Evolutionary conservation across 306 rosid genomes (phyloP), one percentile per base, ranked within the genome.

Genomic region (Trifolium pratense): DNA sequence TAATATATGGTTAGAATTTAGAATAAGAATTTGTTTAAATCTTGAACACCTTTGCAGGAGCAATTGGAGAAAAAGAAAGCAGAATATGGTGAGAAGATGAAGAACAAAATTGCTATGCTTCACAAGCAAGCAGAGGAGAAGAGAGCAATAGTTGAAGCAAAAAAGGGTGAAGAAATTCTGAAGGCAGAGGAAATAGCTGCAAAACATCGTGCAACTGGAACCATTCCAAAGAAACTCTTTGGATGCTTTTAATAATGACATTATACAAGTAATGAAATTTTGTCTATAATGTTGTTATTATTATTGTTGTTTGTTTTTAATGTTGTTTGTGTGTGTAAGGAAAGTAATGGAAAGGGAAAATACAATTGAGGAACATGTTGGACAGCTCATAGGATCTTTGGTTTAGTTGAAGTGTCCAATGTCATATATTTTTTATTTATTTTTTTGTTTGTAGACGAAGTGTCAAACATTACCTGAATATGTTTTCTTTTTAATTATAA

Each of bases 111-210:
- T 0, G 97, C 86, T 8, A 6, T 74, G 1, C 25, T 95, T 79
- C 99, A 92, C 84, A 92, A 87, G 78, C 79, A 86, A 80, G 99
- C 97, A 58, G 99, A 91, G 53, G 99, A 95, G 53, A 89, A 88
- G 72, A 87, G 89, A 84, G 99, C 97, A 29, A 48, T 60, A 55
- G 86, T 86, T 66, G 87, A 85, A 81, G 97, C 99, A 26, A 67
- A 79, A 20, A 81, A 90, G 0, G 85, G 90, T 7, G 93, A 90
- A 85, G 91, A 92, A 59, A 5, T 87, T 46, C 97, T 95, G 8
- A 90, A 87, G 59, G 97, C 88, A 8, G 97, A 92, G 75, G 99
- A 95, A 77, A 13, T 53, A 0, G 96, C 96, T 15, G 97, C 97
- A 3, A 95, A 88, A 72, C 74, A 75, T 71, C 95, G 97, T 8